These are phyloP conservation scores for Xanthoparmelia taractica DNA, from an alignment of 495 filamentous ascomycete species.

Conservation along the genomic window DNA sequence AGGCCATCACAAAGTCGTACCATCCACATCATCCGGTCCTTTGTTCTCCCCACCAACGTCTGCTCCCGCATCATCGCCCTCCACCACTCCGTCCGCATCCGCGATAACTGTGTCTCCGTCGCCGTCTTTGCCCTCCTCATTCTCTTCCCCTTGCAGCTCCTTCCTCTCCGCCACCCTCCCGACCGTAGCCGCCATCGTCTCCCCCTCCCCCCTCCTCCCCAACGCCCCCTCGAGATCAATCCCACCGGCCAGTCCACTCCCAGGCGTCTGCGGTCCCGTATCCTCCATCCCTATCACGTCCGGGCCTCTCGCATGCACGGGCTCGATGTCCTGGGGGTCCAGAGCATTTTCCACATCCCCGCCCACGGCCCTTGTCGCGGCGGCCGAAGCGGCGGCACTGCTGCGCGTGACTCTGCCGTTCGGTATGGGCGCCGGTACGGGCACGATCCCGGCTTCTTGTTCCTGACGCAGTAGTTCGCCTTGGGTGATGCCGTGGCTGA, in stretches of 20 bases:
- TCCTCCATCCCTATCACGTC: conserved; percentile 79
- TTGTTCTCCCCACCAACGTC: conserved; percentile 13
- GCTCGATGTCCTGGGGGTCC: conserved; percentile 41
- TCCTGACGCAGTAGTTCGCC: conserved; percentile 73
- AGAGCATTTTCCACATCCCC: conserved; percentile 18
- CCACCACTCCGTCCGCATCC: conserved; percentile 28
- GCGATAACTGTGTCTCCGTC: conserved; percentile 41
- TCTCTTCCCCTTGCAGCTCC: conserved; percentile 11
- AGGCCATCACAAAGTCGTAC: conserved; percentile 10
- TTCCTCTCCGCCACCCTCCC: conserved; percentile 19
- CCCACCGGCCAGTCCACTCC: conserved; percentile 20
- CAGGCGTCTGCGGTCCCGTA: conserved; percentile 63
- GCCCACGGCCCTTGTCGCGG: conserved; percentile 31
- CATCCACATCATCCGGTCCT: conserved; percentile 18
- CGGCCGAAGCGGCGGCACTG: conserved; percentile 21
- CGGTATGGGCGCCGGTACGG: conserved; percentile 24
- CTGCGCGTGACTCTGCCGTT: conserved; percentile 21
- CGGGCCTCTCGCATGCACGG: conserved; percentile 75
- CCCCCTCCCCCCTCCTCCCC: conserved; percentile 17
- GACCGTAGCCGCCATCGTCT: conserved; percentile 11
- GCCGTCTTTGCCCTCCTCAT: conserved; percentile 23
- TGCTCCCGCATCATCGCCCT: conserved; percentile 16
- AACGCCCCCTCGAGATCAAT: conserved; percentile 22
- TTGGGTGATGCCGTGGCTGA: conserved; percentile 54
- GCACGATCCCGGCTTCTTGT: conserved; percentile 59